Base-by-base conservation (phyloP, 1,139 yeast species). In the Sugiyamaella pinicola region DNA sequence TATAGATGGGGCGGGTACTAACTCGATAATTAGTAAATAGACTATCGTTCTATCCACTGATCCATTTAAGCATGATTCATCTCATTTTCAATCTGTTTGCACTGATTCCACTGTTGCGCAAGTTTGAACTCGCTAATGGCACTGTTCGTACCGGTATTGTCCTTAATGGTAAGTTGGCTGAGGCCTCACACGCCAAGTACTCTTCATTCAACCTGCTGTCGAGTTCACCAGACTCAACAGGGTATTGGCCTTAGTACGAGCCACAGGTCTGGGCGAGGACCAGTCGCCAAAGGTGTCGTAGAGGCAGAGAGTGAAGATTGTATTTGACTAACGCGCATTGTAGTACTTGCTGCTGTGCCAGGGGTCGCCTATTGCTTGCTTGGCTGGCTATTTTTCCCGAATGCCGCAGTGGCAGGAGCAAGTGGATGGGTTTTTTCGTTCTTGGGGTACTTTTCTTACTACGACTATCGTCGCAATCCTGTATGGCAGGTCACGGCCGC, bases 91-190 rank as follows among this genome's bases (percentile, higher is more conserved):
- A 88, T 66, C 59, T 81, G n/a, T 57, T 82, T 42, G 79, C 85
- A 0, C 67, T 89, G 44, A 72, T 82, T 0, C 89, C 91, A 4
- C 71, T 90, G 65, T 73, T 87, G 28, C 75, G 79, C 18, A 55
- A 61, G 51, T 90, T 84, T 69, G 98, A 91, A 72, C 74, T 76
- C 51, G 69, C 73, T 26, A 86, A 89, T 62, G 98, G 98, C 8
- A 90, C 98, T 0, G 84, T 91, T 1, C 82, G 87, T 66, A 87
- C 97, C 1, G 97, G 96, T 1, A 76, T 91, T 50, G 84, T 90
- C 18, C 74, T 91, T 55, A 88, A 89, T 67, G 59, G 70, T 64
- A 52, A 41, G 63, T 58, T 26, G 19, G 4, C 18, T 12, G n/a
- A n/a, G n/a, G n/a, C n/a, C n/a, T n/a, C n/a, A 26, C 8, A 24